Evolutionary conservation across 169 alveolate species (phyloP), one percentile per base, ranked within the genome.

Genomic region (Babesia sp.): DNA sequence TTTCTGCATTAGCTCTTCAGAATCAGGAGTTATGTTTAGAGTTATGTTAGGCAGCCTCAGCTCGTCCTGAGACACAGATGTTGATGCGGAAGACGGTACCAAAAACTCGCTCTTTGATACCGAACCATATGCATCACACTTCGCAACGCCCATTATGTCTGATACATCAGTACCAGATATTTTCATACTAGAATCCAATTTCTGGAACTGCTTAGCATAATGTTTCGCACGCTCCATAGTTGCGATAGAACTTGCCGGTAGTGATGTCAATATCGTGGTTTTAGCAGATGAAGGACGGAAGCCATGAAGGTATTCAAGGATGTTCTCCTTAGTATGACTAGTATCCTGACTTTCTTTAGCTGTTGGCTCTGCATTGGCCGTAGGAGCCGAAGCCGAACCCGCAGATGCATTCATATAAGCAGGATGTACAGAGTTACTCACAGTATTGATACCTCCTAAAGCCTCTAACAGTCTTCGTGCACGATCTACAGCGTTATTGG

Each of bases 21-120:
- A 57, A 34, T 81, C 89, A 0, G 89, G 89, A 0, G 77, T 73
- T 26, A 81, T 81, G 16, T 81, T 73, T 20, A 81, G 72, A 6
- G 82, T 73, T 18, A 81, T 44, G 58, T 63, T 51, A 20, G 79
- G 79, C 26, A 69, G 42, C 58, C 57, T 41, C 53, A 74, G 46
- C 26, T 74, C 71, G 45, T 74, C 76, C 57, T 68, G 64, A 28
- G 55, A 55, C 7, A 42, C 68, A n/a, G 28, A 12, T 20, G 31
- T 58, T 26, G 29, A 12, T 18, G 78, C 55, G 9, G 66, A 3
- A 0, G 78, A 54, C 18, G 78, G 66, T 0, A 51, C 78, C 24
- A 54, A 63, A 34, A 33, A 54, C 28, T 72, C 66, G 11, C 14
- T 36, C 16, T 59, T 57, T n/a, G 64, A 28, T 0, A 28, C 7